These are phyloP conservation scores for Mycena crocata DNA, from an alignment of 768 basidiomycete genomes.

Conservation along the genomic window DNA sequence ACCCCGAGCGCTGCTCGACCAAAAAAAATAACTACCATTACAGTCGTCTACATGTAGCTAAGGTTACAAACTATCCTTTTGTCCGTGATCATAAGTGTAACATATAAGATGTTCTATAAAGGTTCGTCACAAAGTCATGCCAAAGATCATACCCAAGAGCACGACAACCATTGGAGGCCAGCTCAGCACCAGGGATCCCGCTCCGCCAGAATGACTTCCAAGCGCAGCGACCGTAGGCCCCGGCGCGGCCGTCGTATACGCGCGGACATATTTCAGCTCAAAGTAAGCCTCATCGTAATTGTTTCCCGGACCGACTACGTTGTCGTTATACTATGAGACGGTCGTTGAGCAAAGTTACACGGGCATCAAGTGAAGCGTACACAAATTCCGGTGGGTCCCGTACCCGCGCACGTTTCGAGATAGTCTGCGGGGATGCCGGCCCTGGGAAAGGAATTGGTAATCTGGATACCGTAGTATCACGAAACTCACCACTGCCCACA, in stretches of 20 bases:
- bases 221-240: conserved; percentile 41
- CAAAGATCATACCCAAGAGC: conserved; percentile 6
- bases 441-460: conserved; percentile 43
- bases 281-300: conserved; percentile 70
- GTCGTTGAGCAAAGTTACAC: background rate
- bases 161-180: background rate
- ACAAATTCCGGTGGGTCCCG: conserved; percentile 50
- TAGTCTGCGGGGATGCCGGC: conserved; percentile 52
- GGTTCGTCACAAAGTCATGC: conserved; percentile 3
- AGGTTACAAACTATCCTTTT: conserved; percentile 7
- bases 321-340: conserved; percentile 61
- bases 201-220: conserved; percentile 40
- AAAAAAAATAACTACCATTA: conserved; percentile 6
- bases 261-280: conserved; percentile 63
- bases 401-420: conserved; percentile 47
- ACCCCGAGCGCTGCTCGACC: background rate
- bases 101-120: conserved; percentile 23
- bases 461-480: background rate
- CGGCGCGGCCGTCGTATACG: conserved; percentile 30
- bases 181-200: background rate
- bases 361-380: conserved; percentile 38
- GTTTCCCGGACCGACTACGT: conserved; percentile 63
- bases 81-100: conserved; percentile 25
- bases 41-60: conserved; percentile 6
- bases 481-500: conserved; percentile 54